phyloP scores from a whole-genome alignment of 257 asterid species.

The Agastache rugosa region DNA sequence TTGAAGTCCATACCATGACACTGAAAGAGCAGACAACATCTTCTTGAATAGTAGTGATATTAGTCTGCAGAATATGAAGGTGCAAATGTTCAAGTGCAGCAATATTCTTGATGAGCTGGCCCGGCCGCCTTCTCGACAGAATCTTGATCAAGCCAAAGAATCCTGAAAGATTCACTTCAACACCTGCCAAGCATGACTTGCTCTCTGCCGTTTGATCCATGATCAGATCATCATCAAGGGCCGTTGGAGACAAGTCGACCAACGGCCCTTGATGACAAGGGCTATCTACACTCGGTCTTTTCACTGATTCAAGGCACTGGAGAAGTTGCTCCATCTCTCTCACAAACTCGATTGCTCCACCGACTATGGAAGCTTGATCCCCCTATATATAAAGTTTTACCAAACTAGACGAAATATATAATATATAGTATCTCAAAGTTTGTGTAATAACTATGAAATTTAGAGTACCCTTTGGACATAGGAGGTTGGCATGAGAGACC shows the following conservation, averaged over 20 bases:
- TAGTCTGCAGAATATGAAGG: slow-evolving; percentile 70
- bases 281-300: slow-evolving; percentile 40
- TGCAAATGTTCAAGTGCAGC: slow-evolving; percentile 86
- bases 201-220: slow-evolving; percentile 79
- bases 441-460: neutral
- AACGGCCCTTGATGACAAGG: slow-evolving; percentile 36
- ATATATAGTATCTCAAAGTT: neutral
- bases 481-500: slow-evolving; percentile 92
- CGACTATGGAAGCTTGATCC: slow-evolving; percentile 95
- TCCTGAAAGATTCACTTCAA: slow-evolving; percentile 77
- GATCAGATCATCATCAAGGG: slow-evolving; percentile 37
- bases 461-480: slow-evolving; percentile 79
- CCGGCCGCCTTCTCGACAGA: slow-evolving; percentile 65
- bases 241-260: slow-evolving; percentile 40
- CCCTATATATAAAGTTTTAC: slow-evolving; percentile 49
- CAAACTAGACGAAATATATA: neutral
- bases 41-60: slow-evolving; percentile 78
- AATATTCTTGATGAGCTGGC: slow-evolving; percentile 64
- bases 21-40: slow-evolving; percentile 79
- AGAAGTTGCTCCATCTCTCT: slow-evolving; percentile 83
- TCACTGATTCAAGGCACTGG: slow-evolving; percentile 86
- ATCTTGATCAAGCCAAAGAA: slow-evolving; percentile 80
- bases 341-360: slow-evolving; percentile 94
- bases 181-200: slow-evolving; percentile 75
- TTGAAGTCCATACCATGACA: slow-evolving; percentile 62